Percentiles rank a stretch among this genome's conserved stretches.
Evolutionary conservation across 2,329 filamentous ascomycete genomes (phyloP).

Genomic region (Venturia nashicola): DNA sequence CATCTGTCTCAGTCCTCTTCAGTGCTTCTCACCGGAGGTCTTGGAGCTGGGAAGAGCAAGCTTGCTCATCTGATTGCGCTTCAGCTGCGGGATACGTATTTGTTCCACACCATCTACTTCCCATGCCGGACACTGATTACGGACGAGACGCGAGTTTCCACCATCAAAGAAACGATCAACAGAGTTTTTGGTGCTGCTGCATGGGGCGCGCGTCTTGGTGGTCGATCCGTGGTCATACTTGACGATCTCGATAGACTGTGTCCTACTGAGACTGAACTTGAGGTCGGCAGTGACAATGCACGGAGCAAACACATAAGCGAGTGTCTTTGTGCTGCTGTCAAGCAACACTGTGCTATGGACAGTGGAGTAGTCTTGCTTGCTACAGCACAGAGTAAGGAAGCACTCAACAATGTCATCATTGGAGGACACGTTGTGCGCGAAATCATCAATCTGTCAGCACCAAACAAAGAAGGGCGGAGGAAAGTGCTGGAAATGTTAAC

Average conservation of each 20-base stretch:
- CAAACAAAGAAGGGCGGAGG: constrained; percentile 79
- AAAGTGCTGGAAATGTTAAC: constrained; percentile 74
- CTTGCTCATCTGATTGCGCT: constrained; percentile 67
- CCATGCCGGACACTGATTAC: constrained; percentile 78
- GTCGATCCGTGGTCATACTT: constrained; percentile 70
- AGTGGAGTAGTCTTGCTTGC: constrained; percentile 77
- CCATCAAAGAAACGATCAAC: constrained; percentile 78
- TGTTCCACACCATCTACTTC: constrained; percentile 79
- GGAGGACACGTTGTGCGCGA: constrained; percentile 88
- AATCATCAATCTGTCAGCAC: constrained; percentile 78
- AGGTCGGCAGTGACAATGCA: constrained; percentile 86
- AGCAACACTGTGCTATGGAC: constrained; percentile 69
- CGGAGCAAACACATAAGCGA: constrained; percentile 88
- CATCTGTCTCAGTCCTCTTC: constrained; percentile 80
- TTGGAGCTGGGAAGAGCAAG: constrained; percentile 82
- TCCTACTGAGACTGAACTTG: constrained; percentile 84
- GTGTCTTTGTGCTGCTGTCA: constrained; percentile 67
- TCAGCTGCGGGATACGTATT: constrained; percentile 54
- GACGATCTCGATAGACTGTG: constrained; percentile 92
- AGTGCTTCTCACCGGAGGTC: constrained; percentile 74
- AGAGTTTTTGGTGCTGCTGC: constrained; percentile 78
- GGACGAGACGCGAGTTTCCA: constrained; percentile 79
- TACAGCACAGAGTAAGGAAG: constrained; percentile 86
- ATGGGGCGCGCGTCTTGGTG: constrained; percentile 82
- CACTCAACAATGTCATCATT: constrained; percentile 78